Evolutionary conservation across 2,329 filamentous ascomycete species (phyloP).

Genomic region (Botryotinia narcissicola): DNA sequence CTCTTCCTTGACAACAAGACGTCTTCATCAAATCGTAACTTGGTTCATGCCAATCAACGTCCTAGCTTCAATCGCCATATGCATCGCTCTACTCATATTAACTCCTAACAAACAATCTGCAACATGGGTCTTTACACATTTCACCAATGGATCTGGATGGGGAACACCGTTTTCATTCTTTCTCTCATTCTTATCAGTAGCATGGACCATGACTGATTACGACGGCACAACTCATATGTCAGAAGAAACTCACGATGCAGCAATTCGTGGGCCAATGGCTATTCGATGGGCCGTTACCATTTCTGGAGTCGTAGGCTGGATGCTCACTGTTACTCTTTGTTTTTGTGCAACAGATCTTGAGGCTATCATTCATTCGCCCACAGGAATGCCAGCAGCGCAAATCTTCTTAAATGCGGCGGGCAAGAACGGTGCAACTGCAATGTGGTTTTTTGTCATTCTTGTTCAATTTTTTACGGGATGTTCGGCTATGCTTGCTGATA

Average conservation of each 20-base stretch:
- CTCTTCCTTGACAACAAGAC: slow-evolving; percentile 61
- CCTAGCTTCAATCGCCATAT: slow-evolving; percentile 58
- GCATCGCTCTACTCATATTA: slow-evolving; percentile 54
- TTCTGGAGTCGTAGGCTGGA: slow-evolving; percentile 58
- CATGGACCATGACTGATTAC: slow-evolving; percentile 68
- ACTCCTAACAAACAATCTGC: slow-evolving; percentile 59
- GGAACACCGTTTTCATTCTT: slow-evolving; percentile 59
- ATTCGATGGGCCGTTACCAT: slow-evolving; percentile 59
- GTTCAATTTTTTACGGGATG: slow-evolving; percentile 64
- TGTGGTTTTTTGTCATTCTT: slow-evolving; percentile 62
- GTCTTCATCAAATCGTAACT: slow-evolving; percentile 56
- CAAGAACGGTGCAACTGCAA: slow-evolving; percentile 52
- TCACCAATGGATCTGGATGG: slow-evolving; percentile 63
- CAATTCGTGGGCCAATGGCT: slow-evolving; percentile 56
- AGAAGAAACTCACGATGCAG: slow-evolving; percentile 64
- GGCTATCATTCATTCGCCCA: slow-evolving; percentile 53
- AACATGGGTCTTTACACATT: slow-evolving; percentile 58
- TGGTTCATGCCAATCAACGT: slow-evolving; percentile 67
- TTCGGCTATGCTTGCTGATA: slow-evolving; percentile 62
- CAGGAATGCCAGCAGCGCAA: slow-evolving; percentile 58
- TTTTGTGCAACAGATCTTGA: slow-evolving; percentile 61
- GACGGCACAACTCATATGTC: slow-evolving; percentile 67
- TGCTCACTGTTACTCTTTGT: slow-evolving; percentile 61
- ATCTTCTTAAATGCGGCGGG: slow-evolving; percentile 61
- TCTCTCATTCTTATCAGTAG: slow-evolving; percentile 54